Conservation (phyloP, 352 stramenopile genomes). For the Thalassiosira livingstoniorum region DNA sequence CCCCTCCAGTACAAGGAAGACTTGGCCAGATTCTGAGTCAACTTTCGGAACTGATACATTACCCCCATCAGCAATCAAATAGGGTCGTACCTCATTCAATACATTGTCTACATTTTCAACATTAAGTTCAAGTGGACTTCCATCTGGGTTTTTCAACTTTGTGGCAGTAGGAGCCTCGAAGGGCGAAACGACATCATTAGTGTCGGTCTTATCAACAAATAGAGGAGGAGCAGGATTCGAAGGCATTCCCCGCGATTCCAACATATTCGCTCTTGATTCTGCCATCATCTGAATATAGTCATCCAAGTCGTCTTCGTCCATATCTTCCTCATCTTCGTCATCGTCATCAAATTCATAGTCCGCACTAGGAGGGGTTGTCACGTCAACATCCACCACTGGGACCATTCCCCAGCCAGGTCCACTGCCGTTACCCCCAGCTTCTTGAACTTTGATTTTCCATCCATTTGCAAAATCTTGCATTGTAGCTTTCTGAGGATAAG, state of each 20-base stretch:
- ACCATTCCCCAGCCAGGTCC: slow-evolving; percentile 21
- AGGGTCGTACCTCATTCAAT: slow-evolving; percentile 87
- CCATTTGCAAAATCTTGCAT: slow-evolving; percentile 78
- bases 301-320: slow-evolving; percentile 75
- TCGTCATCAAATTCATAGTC: slow-evolving; percentile 55
- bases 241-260: slow-evolving; percentile 3
- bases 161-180: slow-evolving; percentile 43
- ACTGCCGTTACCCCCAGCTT: slow-evolving; percentile 28
- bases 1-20: slow-evolving; percentile 75
- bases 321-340: slow-evolving; percentile 73
- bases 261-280: slow-evolving; percentile 31
- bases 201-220: slow-evolving; percentile 51
- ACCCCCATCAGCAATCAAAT: slow-evolving; percentile 86
- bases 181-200: slow-evolving; percentile 38
- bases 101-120: slow-evolving; percentile 87
- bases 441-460: slow-evolving; percentile 62
- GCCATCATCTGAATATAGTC: slow-evolving; percentile 65
- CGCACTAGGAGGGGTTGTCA: slow-evolving; percentile 12
- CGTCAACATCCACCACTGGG: neutral
- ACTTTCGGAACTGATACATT: slow-evolving; percentile 72
- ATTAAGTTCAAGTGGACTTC: slow-evolving; percentile 73
- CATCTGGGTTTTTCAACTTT: slow-evolving; percentile 14
- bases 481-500: slow-evolving; percentile 68
- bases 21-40: slow-evolving; percentile 63
- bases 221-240: slow-evolving; percentile 17